Evolutionary conservation across 129 eudicot genomes (phyloP).

Genomic region (Heracleum sosnowskyi): DNA sequence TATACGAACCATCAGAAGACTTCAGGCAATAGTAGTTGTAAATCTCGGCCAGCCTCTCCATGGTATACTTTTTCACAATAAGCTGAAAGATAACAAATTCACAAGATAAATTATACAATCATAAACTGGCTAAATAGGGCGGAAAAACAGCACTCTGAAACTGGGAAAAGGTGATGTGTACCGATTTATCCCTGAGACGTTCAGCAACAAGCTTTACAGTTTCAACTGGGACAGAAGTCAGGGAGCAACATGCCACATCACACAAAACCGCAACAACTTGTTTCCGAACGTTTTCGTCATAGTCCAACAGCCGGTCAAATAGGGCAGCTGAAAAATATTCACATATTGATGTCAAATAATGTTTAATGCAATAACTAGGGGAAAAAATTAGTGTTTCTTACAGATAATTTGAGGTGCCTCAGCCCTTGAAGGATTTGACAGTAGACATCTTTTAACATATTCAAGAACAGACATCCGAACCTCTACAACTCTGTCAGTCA

Average conservation of each 20-base stretch:
- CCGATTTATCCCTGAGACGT: conserved; percentile 92
- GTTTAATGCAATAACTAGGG: conserved; percentile 9
- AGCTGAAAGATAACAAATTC: conserved; percentile 31
- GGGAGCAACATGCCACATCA: conserved; percentile 60
- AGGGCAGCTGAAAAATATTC: conserved; percentile 56
- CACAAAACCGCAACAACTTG: conserved; percentile 78
- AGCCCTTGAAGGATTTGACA: conserved; percentile 62
- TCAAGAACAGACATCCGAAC: conserved; percentile 81
- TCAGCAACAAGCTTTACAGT: conserved; percentile 76
- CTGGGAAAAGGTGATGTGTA: conserved; percentile 17
- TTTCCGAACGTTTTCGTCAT: conserved; percentile 82
- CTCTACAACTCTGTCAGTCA: conserved; percentile 63
- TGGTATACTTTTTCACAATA: conserved; percentile 68
- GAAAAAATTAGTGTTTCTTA: conserved; percentile 20
- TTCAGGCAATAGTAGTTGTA: conserved; percentile 56
- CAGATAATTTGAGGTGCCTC: conserved; percentile 77
- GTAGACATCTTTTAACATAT: conserved; percentile 54
- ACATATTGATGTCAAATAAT: conserved; percentile 4
- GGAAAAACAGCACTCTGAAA: background rate
- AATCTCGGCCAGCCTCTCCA: conserved; percentile 84
- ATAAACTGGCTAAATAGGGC: background rate
- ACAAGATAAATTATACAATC: background rate
- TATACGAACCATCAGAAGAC: conserved; percentile 24
- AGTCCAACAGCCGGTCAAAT: conserved; percentile 76
- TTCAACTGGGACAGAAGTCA: conserved; percentile 55